Conservation (phyloP, 2,329 filamentous ascomycete species). For the Venturia asperata region DNA sequence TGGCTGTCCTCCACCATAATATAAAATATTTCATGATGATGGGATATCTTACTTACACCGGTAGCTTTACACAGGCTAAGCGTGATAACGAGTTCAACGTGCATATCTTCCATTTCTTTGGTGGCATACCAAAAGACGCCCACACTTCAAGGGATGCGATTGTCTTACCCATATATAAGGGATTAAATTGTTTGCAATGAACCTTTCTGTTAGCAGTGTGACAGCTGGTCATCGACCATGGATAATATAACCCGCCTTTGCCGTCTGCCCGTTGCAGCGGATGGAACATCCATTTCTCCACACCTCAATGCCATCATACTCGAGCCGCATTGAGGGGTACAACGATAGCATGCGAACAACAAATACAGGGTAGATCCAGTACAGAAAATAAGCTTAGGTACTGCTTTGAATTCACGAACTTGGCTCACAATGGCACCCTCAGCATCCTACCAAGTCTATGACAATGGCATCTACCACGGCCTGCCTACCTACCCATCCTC, state of each 20-base stretch:
- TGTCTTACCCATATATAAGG: too few relatives aligned
- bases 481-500: slow-evolving; percentile 38
- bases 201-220: not conserved
- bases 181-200: too few relatives aligned
- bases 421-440: not conserved
- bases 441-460: slow-evolving; percentile 20
- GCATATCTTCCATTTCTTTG: too few relatives aligned
- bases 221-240: not conserved
- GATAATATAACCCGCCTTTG: not conserved
- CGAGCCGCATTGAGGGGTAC: not conserved
- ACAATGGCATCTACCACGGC: slow-evolving; percentile 39
- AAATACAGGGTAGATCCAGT: not conserved
- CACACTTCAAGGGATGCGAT: too few relatives aligned
- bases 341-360: too few relatives aligned
- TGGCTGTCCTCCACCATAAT: not conserved
- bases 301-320: not conserved
- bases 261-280: not conserved
- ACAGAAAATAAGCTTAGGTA: not conserved
- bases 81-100: too few relatives aligned
- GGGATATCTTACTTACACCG: not conserved
- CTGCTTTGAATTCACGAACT: not conserved
- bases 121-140: too few relatives aligned
- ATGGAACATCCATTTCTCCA: not conserved
- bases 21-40: not conserved
- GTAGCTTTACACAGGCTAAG: too few relatives aligned